Base-by-base conservation (phyloP, 305 asterid species). In the Rubia tinctorum region DNA sequence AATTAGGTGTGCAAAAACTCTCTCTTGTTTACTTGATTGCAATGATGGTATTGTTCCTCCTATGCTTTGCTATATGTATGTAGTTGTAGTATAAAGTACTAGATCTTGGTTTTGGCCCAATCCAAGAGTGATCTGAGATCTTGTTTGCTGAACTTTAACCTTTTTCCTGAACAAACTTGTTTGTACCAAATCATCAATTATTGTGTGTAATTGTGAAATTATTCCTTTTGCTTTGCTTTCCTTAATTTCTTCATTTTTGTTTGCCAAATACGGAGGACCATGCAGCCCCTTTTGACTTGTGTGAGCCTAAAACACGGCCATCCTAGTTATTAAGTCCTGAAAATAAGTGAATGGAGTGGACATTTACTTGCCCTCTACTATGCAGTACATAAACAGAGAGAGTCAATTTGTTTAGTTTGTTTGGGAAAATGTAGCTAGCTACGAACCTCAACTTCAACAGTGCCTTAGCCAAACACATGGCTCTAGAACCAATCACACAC, bases 391-490 rank as follows among this genome's bases (percentile, higher is more conserved):
- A 53, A 22, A 17, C 7, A 53, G 20, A 53, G 18, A 17, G 59
- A 58, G 64, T 58, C 64, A 22, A 58, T 9, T 23, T 58, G 64
- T 58, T 22, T 58, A 58, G 64, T 58, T 64, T 64, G n/a, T 58
- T 64, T 64, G n/a, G 69, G 69, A 18, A 34, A 64, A 64, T 23
- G 22, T 49, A 25, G 69, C 69, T 25, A 58, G 27, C 56, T 53
- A 25, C 5, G 34, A n/a, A 34, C 34, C 49, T 69, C 64, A 6
- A 11, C 64, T 69, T 69, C 37, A 18, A 59, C 5, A 13, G 15
- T 58, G 22, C 27, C 34, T 58, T 8, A 8, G 72, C 40, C 23
- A 2, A 69, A 55, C 73, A 11, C 30, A 51, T 49, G 62, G 14
- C 43, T 53, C 59, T 15, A 58, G 20, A 6, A 6, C 30, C 45